Conservation (phyloP, 345 rosid species). For the Pelargonium nanum region DNA sequence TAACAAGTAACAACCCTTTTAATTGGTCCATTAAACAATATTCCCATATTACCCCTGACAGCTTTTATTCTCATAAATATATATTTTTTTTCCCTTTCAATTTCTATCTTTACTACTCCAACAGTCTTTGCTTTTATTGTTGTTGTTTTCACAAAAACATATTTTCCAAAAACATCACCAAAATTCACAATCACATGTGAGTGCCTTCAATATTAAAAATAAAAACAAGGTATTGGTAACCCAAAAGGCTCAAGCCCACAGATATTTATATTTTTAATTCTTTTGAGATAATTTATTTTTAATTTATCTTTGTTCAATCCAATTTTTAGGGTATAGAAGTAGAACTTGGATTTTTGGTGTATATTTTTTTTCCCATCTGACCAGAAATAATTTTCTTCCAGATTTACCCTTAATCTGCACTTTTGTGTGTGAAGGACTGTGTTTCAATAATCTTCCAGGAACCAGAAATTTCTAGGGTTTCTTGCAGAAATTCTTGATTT, state of each 20-base stretch:
- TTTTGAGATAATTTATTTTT: background rate
- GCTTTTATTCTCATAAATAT: background rate
- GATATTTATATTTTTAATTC: no score
- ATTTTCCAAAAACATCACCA: no score
- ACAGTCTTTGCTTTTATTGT: background rate
- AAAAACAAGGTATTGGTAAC: no score
- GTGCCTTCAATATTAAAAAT: no score
- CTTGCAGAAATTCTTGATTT: conserved; percentile 13
- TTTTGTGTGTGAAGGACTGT: conserved; percentile 1
- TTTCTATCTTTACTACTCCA: background rate
- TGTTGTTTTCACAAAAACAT: no score
- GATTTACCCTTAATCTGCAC: conserved; percentile 29
- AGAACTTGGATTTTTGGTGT: background rate
- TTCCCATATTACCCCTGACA: background rate
- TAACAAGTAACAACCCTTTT: no score
- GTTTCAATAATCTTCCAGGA: background rate
- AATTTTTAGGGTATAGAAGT: background rate
- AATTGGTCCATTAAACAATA: background rate
- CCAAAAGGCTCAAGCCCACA: no score
- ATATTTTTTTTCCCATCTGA: background rate
- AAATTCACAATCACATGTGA: no score
- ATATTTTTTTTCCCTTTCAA: background rate
- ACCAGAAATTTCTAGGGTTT: conserved; percentile 5
- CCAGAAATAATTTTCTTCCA: conserved; percentile 16
- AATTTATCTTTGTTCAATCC: background rate